Conservation (phyloP, 148 eudicot species). For the Cornus controversa region DNA sequence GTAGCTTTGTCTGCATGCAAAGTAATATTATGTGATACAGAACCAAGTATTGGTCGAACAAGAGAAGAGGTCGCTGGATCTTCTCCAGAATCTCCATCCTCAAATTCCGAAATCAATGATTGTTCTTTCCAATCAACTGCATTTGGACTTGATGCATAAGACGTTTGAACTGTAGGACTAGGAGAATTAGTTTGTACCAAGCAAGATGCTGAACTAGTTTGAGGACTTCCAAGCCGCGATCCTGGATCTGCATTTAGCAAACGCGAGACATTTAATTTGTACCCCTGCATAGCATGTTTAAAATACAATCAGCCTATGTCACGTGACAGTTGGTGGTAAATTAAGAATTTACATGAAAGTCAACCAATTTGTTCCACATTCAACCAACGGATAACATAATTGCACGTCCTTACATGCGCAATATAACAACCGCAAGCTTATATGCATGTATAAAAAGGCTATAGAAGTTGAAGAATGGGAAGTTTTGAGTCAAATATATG, state of each 20-base stretch:
- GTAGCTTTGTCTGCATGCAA: background rate
- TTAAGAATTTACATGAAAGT: background rate
- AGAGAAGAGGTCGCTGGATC: constrained; percentile 15
- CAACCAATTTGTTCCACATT: background rate
- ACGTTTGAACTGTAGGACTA: background rate
- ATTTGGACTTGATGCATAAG: constrained; percentile 15
- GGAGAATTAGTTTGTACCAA: constrained; percentile 5
- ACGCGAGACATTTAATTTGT: constrained; percentile 12
- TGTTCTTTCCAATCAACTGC: constrained; percentile 14
- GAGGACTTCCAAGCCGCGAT: constrained; percentile 10
- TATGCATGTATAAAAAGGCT: background rate
- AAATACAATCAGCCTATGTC: background rate
- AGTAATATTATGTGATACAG: background rate
- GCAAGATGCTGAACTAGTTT: constrained; percentile 8
- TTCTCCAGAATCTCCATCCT: constrained; percentile 12
- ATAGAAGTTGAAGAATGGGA: background rate
- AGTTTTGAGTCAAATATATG: background rate
- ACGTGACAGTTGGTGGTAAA: background rate
- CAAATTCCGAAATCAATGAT: constrained; percentile 3
- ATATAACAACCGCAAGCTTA: background rate
- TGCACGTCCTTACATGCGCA: background rate
- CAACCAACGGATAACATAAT: background rate
- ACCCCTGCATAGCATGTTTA: constrained; percentile 5
- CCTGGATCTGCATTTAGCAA: constrained; percentile 13
- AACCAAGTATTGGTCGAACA: constrained; percentile 2